phyloP scores from a whole-genome alignment of 2,329 filamentous ascomycete species.

The Cytospora mali region DNA sequence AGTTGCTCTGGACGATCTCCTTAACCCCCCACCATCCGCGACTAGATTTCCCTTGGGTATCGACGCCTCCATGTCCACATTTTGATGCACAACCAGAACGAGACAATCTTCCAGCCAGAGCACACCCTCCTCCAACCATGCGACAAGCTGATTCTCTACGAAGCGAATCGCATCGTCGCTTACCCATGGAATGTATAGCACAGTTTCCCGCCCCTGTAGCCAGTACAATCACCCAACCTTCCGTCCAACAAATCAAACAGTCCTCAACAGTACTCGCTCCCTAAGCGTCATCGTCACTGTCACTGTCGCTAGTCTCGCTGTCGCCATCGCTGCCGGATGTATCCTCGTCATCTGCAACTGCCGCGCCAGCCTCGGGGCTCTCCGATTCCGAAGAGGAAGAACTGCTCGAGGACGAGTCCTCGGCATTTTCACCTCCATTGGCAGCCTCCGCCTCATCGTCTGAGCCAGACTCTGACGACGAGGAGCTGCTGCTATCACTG shows the following conservation, averaged over 20 bases:
- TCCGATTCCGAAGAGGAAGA: constrained; percentile 32
- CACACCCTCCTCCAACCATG: background rate
- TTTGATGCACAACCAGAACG: background rate
- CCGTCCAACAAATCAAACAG: background rate
- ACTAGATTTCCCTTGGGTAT: background rate
- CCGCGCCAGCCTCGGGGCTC: constrained; percentile 6
- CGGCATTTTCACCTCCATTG: constrained; percentile 20
- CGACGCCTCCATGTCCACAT: background rate
- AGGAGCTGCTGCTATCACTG: constrained; percentile 42
- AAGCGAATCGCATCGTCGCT: background rate
- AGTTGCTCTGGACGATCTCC: no score
- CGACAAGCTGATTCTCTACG: background rate
- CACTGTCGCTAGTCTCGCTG: constrained; percentile 28
- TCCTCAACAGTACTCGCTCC: background rate
- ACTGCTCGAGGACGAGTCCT: constrained; percentile 33
- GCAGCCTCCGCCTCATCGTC: constrained; percentile 33
- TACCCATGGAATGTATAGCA: background rate
- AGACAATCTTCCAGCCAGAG: background rate
- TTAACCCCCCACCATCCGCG: no score
- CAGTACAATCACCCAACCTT: background rate
- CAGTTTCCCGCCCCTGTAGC: background rate
- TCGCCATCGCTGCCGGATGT: constrained; percentile 26
- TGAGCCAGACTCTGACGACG: constrained; percentile 42
- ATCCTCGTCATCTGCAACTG: constrained; percentile 28
- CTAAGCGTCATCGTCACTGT: constrained; percentile 31